Percentiles rank a stretch among this genome's conserved stretches.
phyloP scores from a whole-genome alignment of 345 rosid species.

The Litchi chinensis region DNA sequence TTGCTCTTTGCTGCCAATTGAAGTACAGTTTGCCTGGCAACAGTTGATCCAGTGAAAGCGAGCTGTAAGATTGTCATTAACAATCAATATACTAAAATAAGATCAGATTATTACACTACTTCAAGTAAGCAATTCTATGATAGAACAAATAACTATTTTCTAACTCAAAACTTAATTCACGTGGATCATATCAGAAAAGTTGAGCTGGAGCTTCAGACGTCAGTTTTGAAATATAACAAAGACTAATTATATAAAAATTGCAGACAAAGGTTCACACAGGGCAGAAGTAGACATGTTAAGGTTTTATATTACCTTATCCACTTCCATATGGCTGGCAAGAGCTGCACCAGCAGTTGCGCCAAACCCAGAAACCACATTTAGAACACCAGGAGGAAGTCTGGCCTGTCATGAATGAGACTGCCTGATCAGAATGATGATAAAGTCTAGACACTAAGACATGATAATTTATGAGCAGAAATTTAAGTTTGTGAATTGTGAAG shows the following conservation, averaged over 20 bases:
- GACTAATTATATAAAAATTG: not conserved
- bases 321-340: slow-evolving; percentile 87
- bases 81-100: not conserved
- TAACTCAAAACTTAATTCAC: not conserved
- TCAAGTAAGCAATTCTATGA: too few relatives aligned
- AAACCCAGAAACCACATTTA: slow-evolving; percentile 83
- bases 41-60: slow-evolving; percentile 94
- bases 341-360: slow-evolving; percentile 94
- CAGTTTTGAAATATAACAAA: not conserved
- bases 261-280: not conserved
- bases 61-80: slow-evolving; percentile 47
- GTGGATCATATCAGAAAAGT: not conserved
- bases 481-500: not conserved
- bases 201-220: not conserved
- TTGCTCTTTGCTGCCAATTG: slow-evolving; percentile 78
- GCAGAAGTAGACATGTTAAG: not conserved
- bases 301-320: slow-evolving; percentile 68
- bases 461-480: not conserved
- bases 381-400: slow-evolving; percentile 90
- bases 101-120: not conserved
- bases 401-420: slow-evolving; percentile 53
- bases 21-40: slow-evolving; percentile 63
- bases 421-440: slow-evolving; percentile 12
- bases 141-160: not conserved
- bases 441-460: not conserved